Evolutionary conservation across 2,329 filamentous ascomycete genomes (phyloP), one percentile per base, ranked within the genome.

Genomic region (Penicillium polonicum): DNA sequence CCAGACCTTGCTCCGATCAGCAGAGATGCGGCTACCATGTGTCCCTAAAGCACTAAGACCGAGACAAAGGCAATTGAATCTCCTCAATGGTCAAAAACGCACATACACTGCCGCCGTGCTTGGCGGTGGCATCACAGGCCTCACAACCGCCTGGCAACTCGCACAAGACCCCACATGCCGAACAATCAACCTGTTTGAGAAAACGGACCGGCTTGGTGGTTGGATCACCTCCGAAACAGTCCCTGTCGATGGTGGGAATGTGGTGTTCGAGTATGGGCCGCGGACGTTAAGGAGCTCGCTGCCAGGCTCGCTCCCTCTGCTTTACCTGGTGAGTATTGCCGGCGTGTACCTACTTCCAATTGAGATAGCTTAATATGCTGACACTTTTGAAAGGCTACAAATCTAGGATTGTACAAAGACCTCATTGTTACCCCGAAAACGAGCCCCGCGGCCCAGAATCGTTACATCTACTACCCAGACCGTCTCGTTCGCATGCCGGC

Each of bases 401-500:
- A 84, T 36, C 74, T 91, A 36, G 79, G 79, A 23, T 70, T 91
- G 39, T 65, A 78, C 46, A 72, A 85, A 53, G 77, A 88, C 57
- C 71, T 91, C 33, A 72, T 86, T 51, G 78, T 77, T 67, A 86
- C 80, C 45, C 74, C 74, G 5, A 82, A 76, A 42, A 71, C 70
- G 31, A 80, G 82, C 5, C 76, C 82, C 52, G 80, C 81, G 52
- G 79, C 85, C 10, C 74, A 72, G 54, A 88, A 88, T 70, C 88
- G 92, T 60, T 97, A 88, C 74, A 80, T 97, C 59, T 97, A 94
- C 81, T 96, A 95, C 69, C 90, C 90, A 2, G 89, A 96, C 71
- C 90, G 87, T 68, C 83, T 94, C 31, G 88, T 91, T 52, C 80
- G 80, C 25, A 74, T 90, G 68, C 86, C 86, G 8, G 75, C 76